Base-by-base conservation (phyloP, 2,329 filamentous ascomycete genomes). In the Penicillium sp. region DNA sequence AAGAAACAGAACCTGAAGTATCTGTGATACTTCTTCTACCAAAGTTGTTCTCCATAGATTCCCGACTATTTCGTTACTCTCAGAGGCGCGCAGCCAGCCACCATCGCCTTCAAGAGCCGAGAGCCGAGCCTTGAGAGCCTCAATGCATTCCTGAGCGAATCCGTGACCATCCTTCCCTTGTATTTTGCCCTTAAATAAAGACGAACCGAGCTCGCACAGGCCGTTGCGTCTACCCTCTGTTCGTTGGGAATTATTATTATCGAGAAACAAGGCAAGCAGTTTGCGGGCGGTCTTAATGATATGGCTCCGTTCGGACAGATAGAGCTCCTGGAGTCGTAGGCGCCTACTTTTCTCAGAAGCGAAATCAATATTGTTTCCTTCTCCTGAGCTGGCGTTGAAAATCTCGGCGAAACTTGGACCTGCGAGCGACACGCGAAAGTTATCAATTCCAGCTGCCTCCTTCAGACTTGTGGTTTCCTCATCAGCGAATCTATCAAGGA, bases 381-480 rank as follows among this genome's bases (percentile, higher is more conserved):
- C 64, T 26, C 58, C 60, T 3, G 63, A 58, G 19, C 68, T 70
- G 46, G 72, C 70, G 56, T 70, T 76, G 61, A 79, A 65, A 56
- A 78, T 70, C 55, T 72, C 74, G 51, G 71, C 69, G 45, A 77
- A 69, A 55, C 71, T 72, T 51, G 69, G 74, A 50, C 69, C 78
- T 78, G 23, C 85, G 78, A 67, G 86, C 71, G 71, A 91, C 78
- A 71, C 84, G 80, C 67, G 88, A 81, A 73, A 84, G 74, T 87
- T 89, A 61, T 85, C 86, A 30, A 87, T 83, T 21, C 90, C 90
- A 13, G 90, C 86, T 17, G 90, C 90, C 70, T 91, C 90, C 70
- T 91, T 88, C 50, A 96, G 79, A 70, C 91, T 93, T 60, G 88
- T 84, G 17, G 88, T 83, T 81, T 96, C 92, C 69, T 95, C 91